Percentiles rank a stretch among this genome's conserved stretches.
Conservation (phyloP, 164 flowering plant species). For the Cinnamomum chago region DNA sequence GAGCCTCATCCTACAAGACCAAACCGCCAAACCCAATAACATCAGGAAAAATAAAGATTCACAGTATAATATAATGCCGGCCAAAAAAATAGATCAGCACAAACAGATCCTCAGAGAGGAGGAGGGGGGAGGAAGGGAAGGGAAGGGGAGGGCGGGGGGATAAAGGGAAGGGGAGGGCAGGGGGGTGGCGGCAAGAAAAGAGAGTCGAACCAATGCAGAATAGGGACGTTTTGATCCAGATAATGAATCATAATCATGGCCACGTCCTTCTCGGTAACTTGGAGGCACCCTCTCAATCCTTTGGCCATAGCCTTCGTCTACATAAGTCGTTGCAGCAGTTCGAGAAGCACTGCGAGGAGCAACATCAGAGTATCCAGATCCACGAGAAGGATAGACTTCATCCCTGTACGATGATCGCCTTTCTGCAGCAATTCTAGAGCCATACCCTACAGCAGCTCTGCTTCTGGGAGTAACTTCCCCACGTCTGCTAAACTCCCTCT, state of each 20-base stretch:
- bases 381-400: slow-evolving; percentile 56
- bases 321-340: slow-evolving; percentile 48
- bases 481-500: slow-evolving; percentile 68
- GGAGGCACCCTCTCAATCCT: slow-evolving; percentile 84
- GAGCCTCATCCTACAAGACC: too few relatives aligned
- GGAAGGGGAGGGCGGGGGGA: too few relatives aligned
- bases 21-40: too few relatives aligned
- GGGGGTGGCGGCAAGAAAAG: background rate
- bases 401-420: slow-evolving; percentile 69
- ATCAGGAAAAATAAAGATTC: too few relatives aligned
- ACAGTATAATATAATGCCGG: too few relatives aligned
- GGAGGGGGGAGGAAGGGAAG: too few relatives aligned
- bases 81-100: too few relatives aligned
- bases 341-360: slow-evolving; percentile 56
- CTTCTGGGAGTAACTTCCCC: slow-evolving; percentile 76
- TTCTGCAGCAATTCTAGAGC: slow-evolving; percentile 53
- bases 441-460: slow-evolving; percentile 61
- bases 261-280: slow-evolving; percentile 67
- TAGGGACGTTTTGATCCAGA: slow-evolving; percentile 90
- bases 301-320: slow-evolving; percentile 72
- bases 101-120: too few relatives aligned
- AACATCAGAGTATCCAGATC: slow-evolving; percentile 54
- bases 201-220: slow-evolving; percentile 56
- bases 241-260: slow-evolving; percentile 75
- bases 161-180: too few relatives aligned